Conservation (phyloP, 2,329 filamentous ascomycete genomes). For the Cryphonectria naterciae region DNA sequence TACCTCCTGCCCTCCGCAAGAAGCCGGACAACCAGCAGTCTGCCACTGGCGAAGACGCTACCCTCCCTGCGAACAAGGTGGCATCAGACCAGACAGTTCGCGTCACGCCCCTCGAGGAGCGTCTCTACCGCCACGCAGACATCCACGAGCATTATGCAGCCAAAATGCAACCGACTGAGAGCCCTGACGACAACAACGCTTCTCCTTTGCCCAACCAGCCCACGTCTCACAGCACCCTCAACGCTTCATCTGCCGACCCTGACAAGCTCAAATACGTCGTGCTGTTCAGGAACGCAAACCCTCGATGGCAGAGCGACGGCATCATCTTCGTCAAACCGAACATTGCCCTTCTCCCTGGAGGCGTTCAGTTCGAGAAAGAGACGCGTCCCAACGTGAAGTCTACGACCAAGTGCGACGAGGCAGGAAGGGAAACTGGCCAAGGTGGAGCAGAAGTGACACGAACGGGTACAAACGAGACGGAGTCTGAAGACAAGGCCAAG, state of each 20-base stretch:
- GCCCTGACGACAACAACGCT: background rate
- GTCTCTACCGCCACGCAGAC: background rate
- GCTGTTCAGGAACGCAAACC: slow-evolving; percentile 12
- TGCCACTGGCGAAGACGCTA: background rate
- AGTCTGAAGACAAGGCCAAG: background rate
- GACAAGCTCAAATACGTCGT: slow-evolving; percentile 8
- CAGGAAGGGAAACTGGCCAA: background rate
- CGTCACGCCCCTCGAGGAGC: no score
- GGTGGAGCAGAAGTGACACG: background rate
- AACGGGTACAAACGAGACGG: background rate
- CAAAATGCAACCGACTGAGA: no score
- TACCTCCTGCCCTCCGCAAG: background rate
- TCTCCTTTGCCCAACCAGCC: no score
- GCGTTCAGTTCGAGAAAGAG: background rate
- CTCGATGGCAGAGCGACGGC: slow-evolving; percentile 3
- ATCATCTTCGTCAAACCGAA: slow-evolving; percentile 14
- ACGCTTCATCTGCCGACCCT: background rate
- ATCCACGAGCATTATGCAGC: background rate
- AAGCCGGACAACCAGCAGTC: background rate
- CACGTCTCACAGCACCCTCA: background rate
- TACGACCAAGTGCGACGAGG: background rate
- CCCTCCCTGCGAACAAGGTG: background rate
- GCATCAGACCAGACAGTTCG: background rate
- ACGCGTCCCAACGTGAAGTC: background rate
- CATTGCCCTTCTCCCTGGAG: background rate